Base-by-base conservation (phyloP, 1,139 yeast genomes). In the Yamadazyma buinensis region DNA sequence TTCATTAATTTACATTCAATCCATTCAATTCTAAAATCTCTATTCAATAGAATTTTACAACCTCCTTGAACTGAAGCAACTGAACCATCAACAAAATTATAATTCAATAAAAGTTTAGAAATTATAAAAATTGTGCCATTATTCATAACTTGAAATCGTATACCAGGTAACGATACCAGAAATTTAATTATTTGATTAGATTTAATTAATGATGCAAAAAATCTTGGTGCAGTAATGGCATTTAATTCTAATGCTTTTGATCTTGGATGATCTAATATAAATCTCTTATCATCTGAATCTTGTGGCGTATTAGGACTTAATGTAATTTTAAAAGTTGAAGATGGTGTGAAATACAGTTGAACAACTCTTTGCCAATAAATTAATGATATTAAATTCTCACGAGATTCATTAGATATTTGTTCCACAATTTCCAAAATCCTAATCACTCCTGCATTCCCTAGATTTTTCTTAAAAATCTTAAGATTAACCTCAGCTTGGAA, bases 21-120 rank as follows among this genome's bases (percentile, higher is more conserved):
- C 79, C 84, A 81, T 47, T 84, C 94, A 23, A 86, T 73, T 42
- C 75, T 72, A 42, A 84, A 64, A 36, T 72, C 75, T 26, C 80
- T 62, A 48, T 77, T 79, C 64, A 85, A 74, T 13, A 77, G 61
- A 7, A 83, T 71, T 44, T 77, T 77, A 17, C 80, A 55, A 8
- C 75, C 73, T 0, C 90, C 85, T 32, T 65, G 63, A 30, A 80
- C 69, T 7, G 73, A 67, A n/a, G 84, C 77, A 43, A 72, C 67
- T 1, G 90, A 78, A 0, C 90, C 95, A 56, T 85, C 95, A 3
- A 61, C 57, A 51, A 78, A 84, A 49, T 68, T 65, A 46, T 74
- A 78, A 12, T 74, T 68, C 30, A 80, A 56, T 5, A 72, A 61
- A 30, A 82, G 65, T 33, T 79, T 68, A 8, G 85, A 70, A 20